A percentile compares a stretch with the other conserved stretches of the same genome.
Evolutionary conservation across 148 eudicot species (phyloP).

Genomic region (Oxyria digyna): DNA sequence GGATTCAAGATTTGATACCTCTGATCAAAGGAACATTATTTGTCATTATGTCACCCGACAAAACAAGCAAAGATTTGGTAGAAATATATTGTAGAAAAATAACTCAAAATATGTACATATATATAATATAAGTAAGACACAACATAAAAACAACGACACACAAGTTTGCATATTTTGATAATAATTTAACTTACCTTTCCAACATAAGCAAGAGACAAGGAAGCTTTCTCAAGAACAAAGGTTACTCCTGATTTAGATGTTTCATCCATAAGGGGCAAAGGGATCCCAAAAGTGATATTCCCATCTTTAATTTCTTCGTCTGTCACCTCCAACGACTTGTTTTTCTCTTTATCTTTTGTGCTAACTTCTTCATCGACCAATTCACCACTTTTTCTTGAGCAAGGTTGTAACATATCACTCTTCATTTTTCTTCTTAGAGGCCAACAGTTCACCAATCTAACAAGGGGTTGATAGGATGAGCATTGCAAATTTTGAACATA

Average conservation of each 20-base stretch:
- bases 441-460: neutral
- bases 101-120: neutral
- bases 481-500: neutral
- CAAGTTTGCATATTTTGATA: neutral
- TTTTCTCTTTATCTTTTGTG: neutral
- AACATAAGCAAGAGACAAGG: slow-evolving; percentile 14
- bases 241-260: slow-evolving; percentile 9
- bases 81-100: neutral
- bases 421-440: neutral
- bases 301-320: neutral
- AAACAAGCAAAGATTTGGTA: too few species aligned
- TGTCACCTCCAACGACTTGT: neutral
- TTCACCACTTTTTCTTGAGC: neutral
- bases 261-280: neutral
- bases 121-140: neutral
- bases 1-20: slow-evolving; percentile 15
- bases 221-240: slow-evolving; percentile 23
- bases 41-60: too few species aligned
- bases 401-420: neutral
- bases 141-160: neutral
- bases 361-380: neutral
- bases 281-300: neutral
- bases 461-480: neutral
- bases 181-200: slow-evolving; percentile 13
- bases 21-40: neutral